Evolutionary conservation across 306 rosid species (phyloP), one percentile per base, ranked within the genome.

Genomic region (Quercus alba): DNA sequence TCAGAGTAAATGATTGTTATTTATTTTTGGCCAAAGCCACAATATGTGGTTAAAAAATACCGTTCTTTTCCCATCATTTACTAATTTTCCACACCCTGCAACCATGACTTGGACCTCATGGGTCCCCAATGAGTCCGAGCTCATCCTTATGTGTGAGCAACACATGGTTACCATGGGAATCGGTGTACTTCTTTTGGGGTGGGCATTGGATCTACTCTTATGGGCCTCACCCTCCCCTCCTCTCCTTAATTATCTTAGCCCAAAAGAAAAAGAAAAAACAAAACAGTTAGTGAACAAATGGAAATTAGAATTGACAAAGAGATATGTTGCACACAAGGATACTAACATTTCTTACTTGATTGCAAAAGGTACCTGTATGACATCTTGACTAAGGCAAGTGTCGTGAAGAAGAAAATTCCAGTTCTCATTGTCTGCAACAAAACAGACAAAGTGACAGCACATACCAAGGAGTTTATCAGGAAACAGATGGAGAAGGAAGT

Each of bases 381-480:
- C 82, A 76, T 94, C 72, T 84, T 94, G 86, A 94, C 97, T 1
- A 92, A 92, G 85, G 94, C 91, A 70, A 91, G 90, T 88, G 89
- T 91, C 75, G 97, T 94, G 90, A 91, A 44, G 91, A 92, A 92
- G 91, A 94, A 92, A 85, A 88, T 92, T 83, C 97, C 97, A 17
- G 75, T 94, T 76, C 91, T 92, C 74, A 86, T 94, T 85, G 90
- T 94, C 64, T 94, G 97, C 93, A 94, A 94, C 87, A 94, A 94
- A 84, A 85, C 97, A 4, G 97, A 94, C 88, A 92, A 92, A 81
- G 97, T 94, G 75, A 92, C 98, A 72, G 97, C 97, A 21, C 98
- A 94, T 84, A 92, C 94, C 62, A 92, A 94, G 89, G 98, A 92
- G 69, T 94, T 94, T 75, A 94, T 94, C 82, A 84, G 87, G 69